Conservation (phyloP, 306 rosid species). For the Medicago lupulina region DNA sequence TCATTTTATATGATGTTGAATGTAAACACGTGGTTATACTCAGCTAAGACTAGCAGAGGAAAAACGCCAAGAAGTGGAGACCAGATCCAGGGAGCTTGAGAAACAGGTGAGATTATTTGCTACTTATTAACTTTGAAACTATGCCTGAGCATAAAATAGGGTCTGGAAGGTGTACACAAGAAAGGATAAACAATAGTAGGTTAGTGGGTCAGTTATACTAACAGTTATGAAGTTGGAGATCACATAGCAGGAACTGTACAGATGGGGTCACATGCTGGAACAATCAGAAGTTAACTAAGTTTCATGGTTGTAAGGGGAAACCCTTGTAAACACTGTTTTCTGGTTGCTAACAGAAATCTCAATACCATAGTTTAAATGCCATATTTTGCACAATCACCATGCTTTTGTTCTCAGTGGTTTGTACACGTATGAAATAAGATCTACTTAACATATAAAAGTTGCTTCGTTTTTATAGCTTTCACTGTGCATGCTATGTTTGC, state of each 20-base stretch:
- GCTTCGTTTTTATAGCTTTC: not conserved
- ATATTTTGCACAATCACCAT: constrained; percentile 21
- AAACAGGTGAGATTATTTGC: constrained; percentile 69
- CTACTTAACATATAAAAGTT: constrained; percentile 15
- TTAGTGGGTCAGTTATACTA: not conserved
- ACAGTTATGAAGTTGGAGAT: not conserved
- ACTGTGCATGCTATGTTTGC: constrained; percentile 16
- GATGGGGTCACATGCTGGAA: constrained; percentile 9
- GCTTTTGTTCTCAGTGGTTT: not conserved
- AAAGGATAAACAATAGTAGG: constrained; percentile 3
- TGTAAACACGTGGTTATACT: constrained; percentile 43
- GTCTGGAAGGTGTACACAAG: constrained; percentile 15
- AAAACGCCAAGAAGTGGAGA: constrained; percentile 83
- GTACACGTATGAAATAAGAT: constrained; percentile 7
- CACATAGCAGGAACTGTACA: not conserved
- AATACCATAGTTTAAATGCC: constrained; percentile 27
- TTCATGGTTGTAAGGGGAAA: not conserved
- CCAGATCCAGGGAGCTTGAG: constrained; percentile 89
- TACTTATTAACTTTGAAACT: constrained; percentile 28
- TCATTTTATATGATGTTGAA: constrained; percentile 39
- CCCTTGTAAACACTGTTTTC: constrained; percentile 5
- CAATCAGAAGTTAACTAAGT: constrained; percentile 3
- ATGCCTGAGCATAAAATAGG: not conserved
- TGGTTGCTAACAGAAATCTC: constrained; percentile 10
- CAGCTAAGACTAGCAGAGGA: constrained; percentile 90